Conservation (phyloP, 1,284 basidiomycete species). For the Heterobasidion occidentale region DNA sequence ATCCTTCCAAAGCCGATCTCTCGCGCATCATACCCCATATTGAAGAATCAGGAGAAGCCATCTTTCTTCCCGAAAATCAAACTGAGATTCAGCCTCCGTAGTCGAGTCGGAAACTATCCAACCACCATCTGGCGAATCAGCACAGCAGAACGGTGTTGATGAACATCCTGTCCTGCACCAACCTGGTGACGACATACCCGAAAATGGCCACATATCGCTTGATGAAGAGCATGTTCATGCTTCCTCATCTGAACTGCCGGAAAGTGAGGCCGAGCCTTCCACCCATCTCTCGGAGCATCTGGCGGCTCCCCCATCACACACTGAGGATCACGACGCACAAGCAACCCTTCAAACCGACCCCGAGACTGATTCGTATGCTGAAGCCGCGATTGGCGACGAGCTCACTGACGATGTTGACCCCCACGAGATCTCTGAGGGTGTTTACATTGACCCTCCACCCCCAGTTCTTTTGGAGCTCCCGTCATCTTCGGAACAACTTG, state of each 20-base stretch:
- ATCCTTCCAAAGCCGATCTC: too few relatives aligned
- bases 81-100: too few relatives aligned
- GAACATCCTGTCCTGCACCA: too few relatives aligned
- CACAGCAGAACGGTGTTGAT: too few relatives aligned
- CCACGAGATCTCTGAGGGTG: constrained; percentile 61
- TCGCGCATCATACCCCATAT: too few relatives aligned
- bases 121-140: too few relatives aligned
- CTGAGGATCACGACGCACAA: neutral
- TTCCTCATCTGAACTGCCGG: neutral
- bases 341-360: neutral
- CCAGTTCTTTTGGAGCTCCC: constrained; percentile 50
- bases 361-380: too few relatives aligned
- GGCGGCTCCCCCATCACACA: neutral
- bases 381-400: constrained; percentile 5
- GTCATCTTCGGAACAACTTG: constrained; percentile 29
- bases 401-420: constrained; percentile 30
- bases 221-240: neutral
- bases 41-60: too few relatives aligned
- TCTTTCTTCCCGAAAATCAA: too few relatives aligned
- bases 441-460: constrained; percentile 71
- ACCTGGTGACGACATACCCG: neutral
- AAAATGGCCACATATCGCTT: neutral
- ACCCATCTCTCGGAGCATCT: neutral
- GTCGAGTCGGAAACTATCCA: too few relatives aligned
- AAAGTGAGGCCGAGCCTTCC: neutral